Base-by-base conservation (phyloP, 1,284 basidiomycete species). In the Malassezia psittaci region DNA sequence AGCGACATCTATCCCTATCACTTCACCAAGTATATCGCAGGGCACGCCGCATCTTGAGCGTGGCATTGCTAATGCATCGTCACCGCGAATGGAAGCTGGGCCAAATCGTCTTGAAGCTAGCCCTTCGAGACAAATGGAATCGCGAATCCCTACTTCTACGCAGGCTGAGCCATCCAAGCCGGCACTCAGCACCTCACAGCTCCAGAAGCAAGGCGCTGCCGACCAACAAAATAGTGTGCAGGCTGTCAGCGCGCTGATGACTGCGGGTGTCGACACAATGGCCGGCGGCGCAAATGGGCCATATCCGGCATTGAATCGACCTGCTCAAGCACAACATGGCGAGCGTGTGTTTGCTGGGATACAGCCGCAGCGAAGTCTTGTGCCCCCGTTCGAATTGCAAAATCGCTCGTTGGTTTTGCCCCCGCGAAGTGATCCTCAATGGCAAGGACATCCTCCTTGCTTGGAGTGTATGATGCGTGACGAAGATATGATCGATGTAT, bases 401-500 rank as follows among this genome's bases (percentile, higher is more conserved):
- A 65, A 72, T 42, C 63, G 72, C 18, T 64, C 69, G 10, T 64
- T 71, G 40, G 70, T 68, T 3, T 57, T 72, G 13, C 68, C 65
- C 2, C 64, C 66, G 1, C 67, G 61, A 16, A 69, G 66, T 39
- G 71, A 74, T 43, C 68, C 65, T n/a, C 35, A 41, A 10, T 44
- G 48, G 18, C 54, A 44, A 9, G 43, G 33, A n/a, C 35, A 33
- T 2, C 40, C 40, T 16, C 79, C 96, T 41, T 98, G 93, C 69
- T 80, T 96, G 46, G 93, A 98, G 77, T 98, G 93, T 75, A 88
- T 94, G 68, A 98, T 98, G 93, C 85, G 93, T 41, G 93, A 98
- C 77, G 85, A 93, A 71, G 93, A 98, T 74, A 90, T 98, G 86
- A 89, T 87, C 35, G 93, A 96, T 76, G 88, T 98, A 29, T 82